These are phyloP conservation scores for Syzygium jambos DNA, from an alignment of 345 rosid species.

Conservation along the genomic window DNA sequence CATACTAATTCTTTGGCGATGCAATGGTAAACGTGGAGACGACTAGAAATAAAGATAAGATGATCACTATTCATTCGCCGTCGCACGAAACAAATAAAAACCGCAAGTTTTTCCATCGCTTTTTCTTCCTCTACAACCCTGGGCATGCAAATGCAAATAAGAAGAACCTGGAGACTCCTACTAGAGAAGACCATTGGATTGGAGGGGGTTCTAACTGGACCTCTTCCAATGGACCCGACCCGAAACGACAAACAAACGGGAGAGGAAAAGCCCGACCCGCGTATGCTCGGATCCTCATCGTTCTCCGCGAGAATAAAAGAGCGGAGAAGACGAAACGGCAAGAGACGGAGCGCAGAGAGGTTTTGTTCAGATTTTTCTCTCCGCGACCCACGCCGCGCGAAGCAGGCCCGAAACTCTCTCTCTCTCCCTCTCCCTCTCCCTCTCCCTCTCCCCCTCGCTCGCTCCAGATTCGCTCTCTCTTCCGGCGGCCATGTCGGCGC, in stretches of 20 bases:
- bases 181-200: no score
- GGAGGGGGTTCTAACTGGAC: no score
- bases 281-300: not conserved
- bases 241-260: no score
- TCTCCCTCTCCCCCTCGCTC: no score
- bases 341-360: not conserved
- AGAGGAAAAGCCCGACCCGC: not conserved
- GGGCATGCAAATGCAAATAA: not conserved
- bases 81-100: not conserved
- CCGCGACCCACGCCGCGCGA: not conserved
- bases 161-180: not conserved
- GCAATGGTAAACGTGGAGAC: not conserved
- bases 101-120: not conserved
- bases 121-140: not conserved
- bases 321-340: not conserved
- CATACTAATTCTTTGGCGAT: not conserved
- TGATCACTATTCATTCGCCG: no score
- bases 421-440: no score
- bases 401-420: not conserved
- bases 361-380: not conserved
- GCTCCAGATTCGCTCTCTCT: not conserved
- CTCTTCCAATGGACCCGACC: not conserved
- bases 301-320: slow-evolving; percentile 5
- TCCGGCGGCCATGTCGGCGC: slow-evolving; percentile 66
- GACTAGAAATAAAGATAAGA: no score